These are phyloP conservation scores for Cynanchum wilfordii DNA, from an alignment of 257 asterid genomes.

Conservation along the genomic window DNA sequence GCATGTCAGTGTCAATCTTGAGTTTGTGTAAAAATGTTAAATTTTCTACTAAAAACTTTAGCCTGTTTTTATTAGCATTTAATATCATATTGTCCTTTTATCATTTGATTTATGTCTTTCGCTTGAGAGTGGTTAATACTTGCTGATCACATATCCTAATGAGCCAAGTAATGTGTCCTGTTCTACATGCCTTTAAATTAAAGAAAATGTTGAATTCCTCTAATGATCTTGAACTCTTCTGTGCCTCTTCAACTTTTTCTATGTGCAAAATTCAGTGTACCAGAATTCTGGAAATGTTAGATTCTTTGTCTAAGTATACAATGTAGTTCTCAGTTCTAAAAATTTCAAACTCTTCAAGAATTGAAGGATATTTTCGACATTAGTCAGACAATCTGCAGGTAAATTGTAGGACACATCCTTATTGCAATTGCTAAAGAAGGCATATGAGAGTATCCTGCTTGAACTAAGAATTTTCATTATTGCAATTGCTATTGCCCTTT, in stretches of 20 bases:
- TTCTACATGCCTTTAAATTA: not conserved
- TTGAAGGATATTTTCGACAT: not conserved
- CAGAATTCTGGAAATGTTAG: not conserved
- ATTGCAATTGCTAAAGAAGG: not conserved
- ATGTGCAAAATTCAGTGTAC: not conserved
- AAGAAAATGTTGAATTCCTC: not conserved
- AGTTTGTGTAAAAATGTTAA: not conserved
- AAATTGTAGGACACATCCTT: not conserved
- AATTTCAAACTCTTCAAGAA: not conserved
- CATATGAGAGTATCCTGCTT: not conserved
- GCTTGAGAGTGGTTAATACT: not conserved
- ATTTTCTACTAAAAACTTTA: not conserved
- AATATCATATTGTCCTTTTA: not conserved
- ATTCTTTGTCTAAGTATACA: not conserved
- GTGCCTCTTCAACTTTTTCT: not conserved
- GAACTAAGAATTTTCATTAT: not conserved
- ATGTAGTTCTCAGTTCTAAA: not conserved
- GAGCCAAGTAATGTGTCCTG: not conserved
- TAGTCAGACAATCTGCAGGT: not conserved
- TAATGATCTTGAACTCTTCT: not conserved
- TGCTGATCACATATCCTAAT: not conserved
- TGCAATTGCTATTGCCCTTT: too few species aligned
- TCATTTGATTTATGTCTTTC: not conserved
- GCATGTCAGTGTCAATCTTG: not conserved
- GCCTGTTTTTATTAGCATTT: not conserved